Conservation (phyloP, 2,329 filamentous ascomycete genomes). For the Botrytis fragariae region DNA sequence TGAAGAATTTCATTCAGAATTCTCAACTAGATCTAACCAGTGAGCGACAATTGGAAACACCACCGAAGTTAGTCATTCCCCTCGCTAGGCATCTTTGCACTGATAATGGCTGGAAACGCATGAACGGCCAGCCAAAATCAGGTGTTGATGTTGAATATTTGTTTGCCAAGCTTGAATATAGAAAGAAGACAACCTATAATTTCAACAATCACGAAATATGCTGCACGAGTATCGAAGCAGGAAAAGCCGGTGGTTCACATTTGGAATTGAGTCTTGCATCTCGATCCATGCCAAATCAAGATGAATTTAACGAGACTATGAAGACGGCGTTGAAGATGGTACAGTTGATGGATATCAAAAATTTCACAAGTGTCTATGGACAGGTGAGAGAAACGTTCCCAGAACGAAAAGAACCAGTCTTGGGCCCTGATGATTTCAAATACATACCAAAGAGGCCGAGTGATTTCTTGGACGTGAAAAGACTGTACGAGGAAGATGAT, state of each 20-base stretch:
- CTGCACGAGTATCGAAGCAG: constrained; percentile 36
- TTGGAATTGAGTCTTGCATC: constrained; percentile 32
- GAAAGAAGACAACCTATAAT: constrained; percentile 27
- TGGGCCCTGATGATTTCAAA: constrained; percentile 6
- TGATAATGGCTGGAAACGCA: neutral
- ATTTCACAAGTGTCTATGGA: neutral
- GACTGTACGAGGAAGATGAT: neutral
- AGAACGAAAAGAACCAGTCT: neutral
- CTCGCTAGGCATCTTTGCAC: constrained; percentile 32
- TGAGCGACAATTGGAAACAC: constrained; percentile 28
- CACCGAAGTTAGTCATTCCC: constrained; percentile 32
- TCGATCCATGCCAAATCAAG: constrained; percentile 9
- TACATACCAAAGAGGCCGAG: constrained; percentile 10
- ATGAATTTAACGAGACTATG: constrained; percentile 26
- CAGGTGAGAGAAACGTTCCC: constrained; percentile 2
- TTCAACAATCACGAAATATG: constrained; percentile 31
- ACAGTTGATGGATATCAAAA: constrained; percentile 8
- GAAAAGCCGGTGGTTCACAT: constrained; percentile 35
- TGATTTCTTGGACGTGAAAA: constrained; percentile 4
- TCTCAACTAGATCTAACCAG: constrained; percentile 27
- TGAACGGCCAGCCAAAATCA: neutral
- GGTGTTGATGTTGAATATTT: constrained; percentile 36
- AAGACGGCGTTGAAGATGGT: constrained; percentile 22
- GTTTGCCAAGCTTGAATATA: constrained; percentile 36
- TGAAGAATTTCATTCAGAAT: constrained; percentile 28